Conservation (phyloP, 2,329 filamentous ascomycete species). For the Pseudogymnoascus sp. region DNA sequence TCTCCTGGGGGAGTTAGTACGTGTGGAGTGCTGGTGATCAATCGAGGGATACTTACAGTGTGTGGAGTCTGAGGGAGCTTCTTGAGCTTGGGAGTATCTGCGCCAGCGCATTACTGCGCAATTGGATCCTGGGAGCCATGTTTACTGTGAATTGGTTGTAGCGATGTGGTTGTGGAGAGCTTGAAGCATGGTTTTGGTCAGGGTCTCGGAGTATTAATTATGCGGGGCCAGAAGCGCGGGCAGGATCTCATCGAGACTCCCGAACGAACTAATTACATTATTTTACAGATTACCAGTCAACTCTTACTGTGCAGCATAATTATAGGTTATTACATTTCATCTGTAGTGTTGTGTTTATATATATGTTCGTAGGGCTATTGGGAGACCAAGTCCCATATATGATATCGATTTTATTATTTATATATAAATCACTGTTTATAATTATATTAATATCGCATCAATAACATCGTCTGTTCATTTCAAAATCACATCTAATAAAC, state of each 20-base stretch:
- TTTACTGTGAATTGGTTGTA: slow-evolving; percentile 2
- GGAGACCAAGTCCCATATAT: background rate
- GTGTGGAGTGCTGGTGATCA: background rate
- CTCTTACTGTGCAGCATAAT: background rate
- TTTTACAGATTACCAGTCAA: background rate
- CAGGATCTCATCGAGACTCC: background rate
- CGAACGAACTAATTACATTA: background rate
- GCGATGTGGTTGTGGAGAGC: background rate
- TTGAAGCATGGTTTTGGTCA: background rate
- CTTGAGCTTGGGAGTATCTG: background rate
- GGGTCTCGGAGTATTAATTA: slow-evolving; percentile 3
- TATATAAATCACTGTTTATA: background rate
- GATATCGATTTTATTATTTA: no score
- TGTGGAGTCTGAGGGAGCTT: background rate
- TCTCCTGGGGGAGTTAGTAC: background rate
- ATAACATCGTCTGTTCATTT: background rate
- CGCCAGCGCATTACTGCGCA: slow-evolving; percentile 2
- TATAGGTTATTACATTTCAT: background rate
- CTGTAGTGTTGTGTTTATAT: background rate
- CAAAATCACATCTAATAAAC: background rate
- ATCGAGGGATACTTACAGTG: background rate
- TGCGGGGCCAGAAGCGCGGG: background rate
- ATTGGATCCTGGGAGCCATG: background rate
- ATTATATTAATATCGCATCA: background rate
- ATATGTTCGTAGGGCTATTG: background rate